Conservation (phyloP, 768 basidiomycete genomes). For the Leccinellum rugosiceps region DNA sequence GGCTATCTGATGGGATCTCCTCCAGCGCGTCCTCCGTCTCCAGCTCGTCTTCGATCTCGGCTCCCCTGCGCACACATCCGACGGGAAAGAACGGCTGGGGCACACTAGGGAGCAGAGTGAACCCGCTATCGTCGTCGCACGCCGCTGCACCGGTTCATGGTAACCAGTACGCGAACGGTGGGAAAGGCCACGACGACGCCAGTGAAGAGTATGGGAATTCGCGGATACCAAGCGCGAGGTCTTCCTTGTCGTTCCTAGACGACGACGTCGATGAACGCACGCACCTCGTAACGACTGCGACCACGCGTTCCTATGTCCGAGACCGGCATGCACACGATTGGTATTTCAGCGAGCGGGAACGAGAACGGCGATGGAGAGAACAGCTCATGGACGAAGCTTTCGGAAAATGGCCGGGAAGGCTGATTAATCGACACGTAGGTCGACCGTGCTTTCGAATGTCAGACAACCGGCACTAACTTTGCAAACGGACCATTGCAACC, state of each 20-base stretch:
- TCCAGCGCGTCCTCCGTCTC: constrained; percentile 43
- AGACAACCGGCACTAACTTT: neutral
- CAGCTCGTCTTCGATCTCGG: constrained; percentile 78
- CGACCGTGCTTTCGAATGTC: neutral
- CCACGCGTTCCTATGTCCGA: constrained; percentile 16
- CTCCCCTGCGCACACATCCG: constrained; percentile 62
- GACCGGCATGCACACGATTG: constrained; percentile 20
- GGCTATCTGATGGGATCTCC: constrained; percentile 21
- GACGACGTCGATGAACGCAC: constrained; percentile 36
- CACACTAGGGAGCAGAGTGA: constrained; percentile 58
- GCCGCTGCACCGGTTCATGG: neutral
- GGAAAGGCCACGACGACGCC: neutral
- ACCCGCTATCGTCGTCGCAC: constrained; percentile 22
- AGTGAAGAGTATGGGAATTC: neutral
- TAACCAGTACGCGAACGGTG: neutral
- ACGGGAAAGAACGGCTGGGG: constrained; percentile 49
- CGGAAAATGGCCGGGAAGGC: constrained; percentile 64
- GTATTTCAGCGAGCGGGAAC: constrained; percentile 23
- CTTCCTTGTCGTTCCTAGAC: constrained; percentile 7
- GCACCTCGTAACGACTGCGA: constrained; percentile 34
- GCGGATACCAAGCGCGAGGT: constrained; percentile 4
- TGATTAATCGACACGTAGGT: constrained; percentile 69
- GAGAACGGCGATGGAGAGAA: constrained; percentile 41
- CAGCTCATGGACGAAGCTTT: constrained; percentile 48
- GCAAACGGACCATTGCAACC: neutral